Evolutionary conservation across 169 alveolate genomes (phyloP), one percentile per base, ranked within the genome.

Genomic region (Besnoitia besnoiti): DNA sequence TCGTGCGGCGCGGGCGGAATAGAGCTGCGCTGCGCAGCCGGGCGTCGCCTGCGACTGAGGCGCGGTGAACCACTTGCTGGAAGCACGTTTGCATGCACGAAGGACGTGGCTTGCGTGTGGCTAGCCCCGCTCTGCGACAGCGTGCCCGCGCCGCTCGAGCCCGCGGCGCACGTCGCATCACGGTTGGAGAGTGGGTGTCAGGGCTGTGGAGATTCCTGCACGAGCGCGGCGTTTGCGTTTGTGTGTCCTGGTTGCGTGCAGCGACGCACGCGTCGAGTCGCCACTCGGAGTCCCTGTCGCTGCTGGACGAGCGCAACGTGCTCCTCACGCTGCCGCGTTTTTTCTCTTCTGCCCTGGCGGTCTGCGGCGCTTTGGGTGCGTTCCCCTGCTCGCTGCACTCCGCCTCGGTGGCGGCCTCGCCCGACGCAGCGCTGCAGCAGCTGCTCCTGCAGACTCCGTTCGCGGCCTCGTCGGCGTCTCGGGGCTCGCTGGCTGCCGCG

Each of bases 311-410:
- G 61, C 27, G 87, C 10, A 40, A 42, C 40, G 40, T 77, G 37
- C 87, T 77, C 3, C 87, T 77, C 33, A 77, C 87, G 1, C 55
- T 77, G 33, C 87, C 87, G n/a, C 87, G 87, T 30, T 77, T 77
- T 35, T 77, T 77, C 55, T 39, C 87, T 21, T 77, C 87, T 0
- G 87, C 87, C 59, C 87, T 77, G 33, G 10, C 50, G 19, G 87
- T 55, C 5, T 37, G 59, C 50, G 49, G 44, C 2, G 49, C 40
- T 16, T 51, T 24, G 4, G 49, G 61, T 4, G 87, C 87, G 59
- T 21, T 77, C 21, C 61, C 87, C 5, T 3, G 2, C 44, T 73
- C 47, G 16, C 82, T 73, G 27, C 47, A 73, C 44, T 35, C 47
- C n/a, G 8, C 82, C 0, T n/a, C 46, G 3, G 44, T 73, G 44